These are phyloP conservation scores for Penicillium sp. DNA, from an alignment of 2,329 filamentous ascomycete species.

Conservation along the genomic window DNA sequence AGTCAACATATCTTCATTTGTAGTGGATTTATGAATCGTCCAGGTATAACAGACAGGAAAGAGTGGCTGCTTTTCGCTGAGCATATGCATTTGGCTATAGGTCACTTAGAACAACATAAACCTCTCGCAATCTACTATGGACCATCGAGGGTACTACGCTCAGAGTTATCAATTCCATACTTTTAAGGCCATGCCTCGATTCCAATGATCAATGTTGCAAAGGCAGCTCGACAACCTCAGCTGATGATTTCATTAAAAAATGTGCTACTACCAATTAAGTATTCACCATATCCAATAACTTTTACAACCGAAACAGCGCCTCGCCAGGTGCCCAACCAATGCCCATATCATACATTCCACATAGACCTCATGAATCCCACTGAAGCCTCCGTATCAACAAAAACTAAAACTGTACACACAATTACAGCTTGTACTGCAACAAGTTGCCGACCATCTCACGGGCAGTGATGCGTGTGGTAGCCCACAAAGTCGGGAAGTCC, in stretches of 20 bases:
- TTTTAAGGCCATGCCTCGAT: no score
- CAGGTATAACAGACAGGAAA: neutral
- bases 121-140: neutral
- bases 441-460: slow-evolving; percentile 75
- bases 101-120: neutral
- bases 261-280: neutral
- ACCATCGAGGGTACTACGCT: neutral
- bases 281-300: neutral
- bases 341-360: slow-evolving; percentile 8
- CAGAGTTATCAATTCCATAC: neutral
- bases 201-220: neutral
- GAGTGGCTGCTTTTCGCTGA: neutral
- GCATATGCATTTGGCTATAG: neutral
- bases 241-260: neutral
- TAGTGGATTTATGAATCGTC: neutral
- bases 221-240: neutral
- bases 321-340: neutral
- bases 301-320: neutral
- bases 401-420: neutral
- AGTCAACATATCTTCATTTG: no score
- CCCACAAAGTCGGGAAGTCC: slow-evolving; percentile 81
- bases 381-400: neutral
- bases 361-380: slow-evolving; percentile 1
- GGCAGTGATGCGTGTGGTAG: slow-evolving; percentile 71
- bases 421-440: slow-evolving; percentile 67